Base-by-base conservation (phyloP, 768 basidiomycete genomes). In the Mrakia gelida region DNA sequence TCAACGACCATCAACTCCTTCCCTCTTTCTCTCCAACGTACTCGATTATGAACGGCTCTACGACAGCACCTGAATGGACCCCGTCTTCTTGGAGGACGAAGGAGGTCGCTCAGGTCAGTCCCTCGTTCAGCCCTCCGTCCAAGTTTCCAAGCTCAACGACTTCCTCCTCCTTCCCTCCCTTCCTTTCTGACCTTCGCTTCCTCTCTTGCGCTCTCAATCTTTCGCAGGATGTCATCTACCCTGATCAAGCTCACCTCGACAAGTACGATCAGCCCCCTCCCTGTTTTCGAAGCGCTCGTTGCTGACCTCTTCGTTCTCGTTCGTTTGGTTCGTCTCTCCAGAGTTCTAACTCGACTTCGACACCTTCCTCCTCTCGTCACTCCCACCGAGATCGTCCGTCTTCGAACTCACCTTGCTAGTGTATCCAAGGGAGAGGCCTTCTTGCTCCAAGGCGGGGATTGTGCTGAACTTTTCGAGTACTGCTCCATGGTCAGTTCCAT, bases 381-480 rank as follows among this genome's bases (percentile, higher is more conserved):
- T 0, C 91, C 94, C 0, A 90, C 92, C 67, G 97, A 99, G 89
- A 91, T 94, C 82, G 92, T 94, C 83, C 88, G 93, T 15, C 87
- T 98, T 75, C 88, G 94, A 71, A 87, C 90, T 82, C 93, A 95
- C 80, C 86, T 98, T 28, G 86, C 87, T 49, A 89, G 89, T 52
- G 94, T 95, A 3, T 92, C 97, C 81, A 87, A 87, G 28, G 92
- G 93, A 80, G 90, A 95, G 81, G 94, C 94, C 0, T 98, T 99
- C 85, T 87, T 99, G 54, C 88, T 99, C 3, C 97, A 99, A 80
- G 97, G 97, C 0, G 97, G 97, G 2, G 97, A 99, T 82, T 99
- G 97, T 81, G 95, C 94, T n/a, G 93, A 95, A 84, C 92, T 92
- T 83, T 95, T 96, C 82, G 91, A 92, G 81, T 72, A 49, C 41